phyloP scores from a whole-genome alignment of 2,329 filamentous ascomycete genomes.

The Pseudocercospora crystallina region DNA sequence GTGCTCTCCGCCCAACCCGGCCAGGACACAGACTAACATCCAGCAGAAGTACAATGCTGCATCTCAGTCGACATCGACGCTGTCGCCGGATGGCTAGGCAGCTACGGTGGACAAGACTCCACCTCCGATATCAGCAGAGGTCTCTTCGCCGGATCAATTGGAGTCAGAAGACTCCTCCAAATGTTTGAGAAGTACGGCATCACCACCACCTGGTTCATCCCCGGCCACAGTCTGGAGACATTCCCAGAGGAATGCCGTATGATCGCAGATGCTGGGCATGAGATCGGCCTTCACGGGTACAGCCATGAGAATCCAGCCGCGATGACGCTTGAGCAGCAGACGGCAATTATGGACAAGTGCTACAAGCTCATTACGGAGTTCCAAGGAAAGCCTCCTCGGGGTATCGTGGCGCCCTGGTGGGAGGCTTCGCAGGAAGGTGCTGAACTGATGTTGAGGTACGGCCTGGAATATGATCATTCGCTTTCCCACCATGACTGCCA shows the following conservation, averaged over 20 bases:
- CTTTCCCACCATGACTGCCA: conserved; percentile 67
- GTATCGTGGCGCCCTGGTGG: conserved; percentile 75
- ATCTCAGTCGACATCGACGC: conserved; percentile 68
- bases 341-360: conserved; percentile 72
- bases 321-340: conserved; percentile 74
- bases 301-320: conserved; percentile 70
- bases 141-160: conserved; percentile 68
- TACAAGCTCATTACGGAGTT: conserved; percentile 70
- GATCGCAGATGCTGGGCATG: conserved; percentile 64
- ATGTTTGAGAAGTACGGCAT: conserved; percentile 71
- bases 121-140: conserved; percentile 64
- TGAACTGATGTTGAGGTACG: conserved; percentile 64
- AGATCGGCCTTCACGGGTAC: conserved; percentile 70
- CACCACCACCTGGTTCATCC: conserved; percentile 67
- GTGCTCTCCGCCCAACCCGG: no score
- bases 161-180: conserved; percentile 65
- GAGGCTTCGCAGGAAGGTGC: conserved; percentile 68
- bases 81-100: conserved; percentile 74
- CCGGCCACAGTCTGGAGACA: conserved; percentile 63
- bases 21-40: conserved; percentile 4
- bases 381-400: conserved; percentile 66
- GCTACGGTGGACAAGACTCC: conserved; percentile 71
- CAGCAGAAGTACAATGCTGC: conserved; percentile 33
- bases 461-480: conserved; percentile 68
- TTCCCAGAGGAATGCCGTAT: conserved; percentile 65